A percentile compares a stretch with the other conserved stretches of the same genome.
These are phyloP conservation scores for Pestalotiopsis sp. DNA, from an alignment of 2,329 filamentous ascomycete species.

Conservation along the genomic window DNA sequence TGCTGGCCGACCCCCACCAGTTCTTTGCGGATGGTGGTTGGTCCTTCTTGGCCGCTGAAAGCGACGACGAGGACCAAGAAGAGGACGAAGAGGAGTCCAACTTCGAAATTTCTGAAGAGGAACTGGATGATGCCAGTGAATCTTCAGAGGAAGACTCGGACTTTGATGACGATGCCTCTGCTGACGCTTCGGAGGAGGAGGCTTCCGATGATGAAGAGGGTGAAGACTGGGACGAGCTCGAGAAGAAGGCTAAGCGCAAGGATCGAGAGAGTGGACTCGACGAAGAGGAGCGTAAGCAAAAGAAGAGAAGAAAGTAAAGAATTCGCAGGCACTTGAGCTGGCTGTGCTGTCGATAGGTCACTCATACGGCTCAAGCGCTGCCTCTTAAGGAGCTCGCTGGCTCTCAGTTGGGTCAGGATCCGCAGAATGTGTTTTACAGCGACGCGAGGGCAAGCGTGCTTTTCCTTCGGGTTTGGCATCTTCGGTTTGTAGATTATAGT, in stretches of 20 bases:
- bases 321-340: slow-evolving; percentile 22
- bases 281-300: slow-evolving; percentile 74
- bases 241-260: slow-evolving; percentile 86
- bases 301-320: slow-evolving; percentile 49
- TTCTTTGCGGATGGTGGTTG: slow-evolving; percentile 97
- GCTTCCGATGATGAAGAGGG: slow-evolving; percentile 73
- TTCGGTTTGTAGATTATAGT: not conserved
- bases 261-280: slow-evolving; percentile 71
- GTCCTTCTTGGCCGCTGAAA: slow-evolving; percentile 87
- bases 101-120: slow-evolving; percentile 87
- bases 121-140: slow-evolving; percentile 80
- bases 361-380: not conserved
- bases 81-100: slow-evolving; percentile 89
- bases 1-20: slow-evolving; percentile 87
- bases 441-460: not conserved
- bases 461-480: not conserved
- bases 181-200: slow-evolving; percentile 77
- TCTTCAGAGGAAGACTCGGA: slow-evolving; percentile 83
- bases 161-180: slow-evolving; percentile 87
- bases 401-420: not conserved
- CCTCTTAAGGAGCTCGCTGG: not conserved
- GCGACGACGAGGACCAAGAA: slow-evolving; percentile 80
- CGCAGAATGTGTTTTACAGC: not conserved
- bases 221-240: slow-evolving; percentile 93
- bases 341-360: not conserved